A percentile compares a stretch with the other conserved stretches of the same genome.
Evolutionary conservation across 345 rosid species (phyloP).

Genomic region (Moricandia arvensis): DNA sequence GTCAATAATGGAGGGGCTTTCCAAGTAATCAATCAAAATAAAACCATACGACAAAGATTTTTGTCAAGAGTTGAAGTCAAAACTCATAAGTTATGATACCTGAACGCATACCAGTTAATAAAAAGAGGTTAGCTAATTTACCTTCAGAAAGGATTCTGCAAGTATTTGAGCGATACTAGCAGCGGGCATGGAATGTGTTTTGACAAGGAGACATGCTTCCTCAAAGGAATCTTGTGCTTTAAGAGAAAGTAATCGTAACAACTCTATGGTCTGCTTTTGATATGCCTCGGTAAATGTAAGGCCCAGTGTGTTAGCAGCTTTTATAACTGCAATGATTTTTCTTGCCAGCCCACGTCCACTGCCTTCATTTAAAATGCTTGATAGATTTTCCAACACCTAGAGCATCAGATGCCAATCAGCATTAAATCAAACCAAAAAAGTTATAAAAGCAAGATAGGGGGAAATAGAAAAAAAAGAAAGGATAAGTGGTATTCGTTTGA

Average conservation of each 20-base stretch:
- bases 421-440: slow-evolving; percentile 4
- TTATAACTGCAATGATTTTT: slow-evolving; percentile 79
- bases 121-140: slow-evolving; percentile 26
- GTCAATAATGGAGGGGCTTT: slow-evolving; percentile 1
- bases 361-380: slow-evolving; percentile 66
- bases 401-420: slow-evolving; percentile 26
- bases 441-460: background rate
- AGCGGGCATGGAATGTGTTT: slow-evolving; percentile 81
- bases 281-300: slow-evolving; percentile 87
- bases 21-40: slow-evolving; percentile 13
- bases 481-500: background rate
- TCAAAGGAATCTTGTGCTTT: slow-evolving; percentile 98
- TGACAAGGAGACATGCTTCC: slow-evolving; percentile 82
- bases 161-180: slow-evolving; percentile 91
- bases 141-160: slow-evolving; percentile 96
- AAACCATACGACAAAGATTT: slow-evolving; percentile 1
- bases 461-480: background rate
- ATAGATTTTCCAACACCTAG: slow-evolving; percentile 79
- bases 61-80: background rate
- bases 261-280: slow-evolving; percentile 78
- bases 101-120: slow-evolving; percentile 10
- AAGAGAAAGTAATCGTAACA: slow-evolving; percentile 90
- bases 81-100: slow-evolving; percentile 1
- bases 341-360: slow-evolving; percentile 81
- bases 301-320: slow-evolving; percentile 83